Conservation (phyloP, 176 grass and related monocot species). For the Musa acuminata region DNA sequence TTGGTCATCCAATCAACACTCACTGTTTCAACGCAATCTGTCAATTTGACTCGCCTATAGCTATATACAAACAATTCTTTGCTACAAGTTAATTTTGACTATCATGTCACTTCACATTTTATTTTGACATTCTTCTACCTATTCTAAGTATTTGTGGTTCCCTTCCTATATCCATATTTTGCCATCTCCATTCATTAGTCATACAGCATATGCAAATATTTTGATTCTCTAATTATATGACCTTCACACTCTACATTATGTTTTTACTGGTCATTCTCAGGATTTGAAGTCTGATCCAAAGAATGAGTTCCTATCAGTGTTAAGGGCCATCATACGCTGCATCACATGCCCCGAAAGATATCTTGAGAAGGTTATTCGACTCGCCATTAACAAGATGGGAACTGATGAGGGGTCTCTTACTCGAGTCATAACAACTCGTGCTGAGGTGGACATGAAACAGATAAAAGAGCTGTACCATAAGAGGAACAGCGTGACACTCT, state of each 20-base stretch:
- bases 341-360: slow-evolving; percentile 62
- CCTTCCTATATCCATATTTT: not conserved
- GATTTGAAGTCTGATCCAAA: slow-evolving; percentile 85
- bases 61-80: not conserved
- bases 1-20: no score
- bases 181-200: no score
- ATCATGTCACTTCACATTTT: not conserved
- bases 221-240: no score
- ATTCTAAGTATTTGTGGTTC: not conserved
- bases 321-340: slow-evolving; percentile 56
- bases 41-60: not conserved
- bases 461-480: slow-evolving; percentile 74
- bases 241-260: no score
- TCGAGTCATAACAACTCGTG: slow-evolving; percentile 61
- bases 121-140: not conserved
- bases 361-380: slow-evolving; percentile 64
- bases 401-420: slow-evolving; percentile 77
- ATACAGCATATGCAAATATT: no score
- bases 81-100: not conserved
- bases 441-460: slow-evolving; percentile 76
- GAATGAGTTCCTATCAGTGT: slow-evolving; percentile 64
- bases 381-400: slow-evolving; percentile 48
- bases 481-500: slow-evolving; percentile 62
- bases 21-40: not conserved
- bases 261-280: slow-evolving; percentile 18